These are phyloP conservation scores for Tricholoma saponaceum DNA, from an alignment of 768 basidiomycete genomes.

Conservation along the genomic window DNA sequence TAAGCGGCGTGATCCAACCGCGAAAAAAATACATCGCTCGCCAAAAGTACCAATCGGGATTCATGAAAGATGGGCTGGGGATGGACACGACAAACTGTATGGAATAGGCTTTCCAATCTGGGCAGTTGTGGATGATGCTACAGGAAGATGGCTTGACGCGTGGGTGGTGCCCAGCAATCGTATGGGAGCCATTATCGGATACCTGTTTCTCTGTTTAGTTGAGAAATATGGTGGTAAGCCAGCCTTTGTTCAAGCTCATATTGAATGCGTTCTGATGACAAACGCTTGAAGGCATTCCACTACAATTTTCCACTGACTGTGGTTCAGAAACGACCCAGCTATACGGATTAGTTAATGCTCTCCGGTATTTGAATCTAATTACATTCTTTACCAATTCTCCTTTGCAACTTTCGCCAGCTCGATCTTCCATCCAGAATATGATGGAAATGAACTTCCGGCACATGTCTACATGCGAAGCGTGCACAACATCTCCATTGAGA, in stretches of 20 bases:
- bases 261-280: neutral
- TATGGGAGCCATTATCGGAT: slow-evolving; percentile 22
- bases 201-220: slow-evolving; percentile 26
- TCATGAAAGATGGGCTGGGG: slow-evolving; percentile 25
- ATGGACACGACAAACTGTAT: slow-evolving; percentile 38
- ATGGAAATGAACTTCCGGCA: slow-evolving; percentile 20
- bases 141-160: slow-evolving; percentile 25
- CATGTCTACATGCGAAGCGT: slow-evolving; percentile 27
- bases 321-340: slow-evolving; percentile 29
- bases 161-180: slow-evolving; percentile 37
- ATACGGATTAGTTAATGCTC: slow-evolving; percentile 24
- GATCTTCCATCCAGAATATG: slow-evolving; percentile 21
- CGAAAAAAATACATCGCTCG: neutral
- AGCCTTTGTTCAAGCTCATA: neutral
- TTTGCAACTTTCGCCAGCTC: neutral
- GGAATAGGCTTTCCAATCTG: slow-evolving; percentile 35
- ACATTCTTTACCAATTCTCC: neutral
- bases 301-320: slow-evolving; percentile 30
- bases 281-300: slow-evolving; percentile 23
- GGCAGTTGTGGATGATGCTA: slow-evolving; percentile 29
- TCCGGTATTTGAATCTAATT: slow-evolving; percentile 20
- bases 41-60: neutral
- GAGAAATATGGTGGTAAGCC: slow-evolving; percentile 23
- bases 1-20: slow-evolving; percentile 1
- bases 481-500: slow-evolving; percentile 31